A percentile compares a stretch with the other conserved stretches of the same genome.
These are phyloP conservation scores for Schizochytrium sp. DNA, from an alignment of 108 stramenopile species.

Conservation along the genomic window DNA sequence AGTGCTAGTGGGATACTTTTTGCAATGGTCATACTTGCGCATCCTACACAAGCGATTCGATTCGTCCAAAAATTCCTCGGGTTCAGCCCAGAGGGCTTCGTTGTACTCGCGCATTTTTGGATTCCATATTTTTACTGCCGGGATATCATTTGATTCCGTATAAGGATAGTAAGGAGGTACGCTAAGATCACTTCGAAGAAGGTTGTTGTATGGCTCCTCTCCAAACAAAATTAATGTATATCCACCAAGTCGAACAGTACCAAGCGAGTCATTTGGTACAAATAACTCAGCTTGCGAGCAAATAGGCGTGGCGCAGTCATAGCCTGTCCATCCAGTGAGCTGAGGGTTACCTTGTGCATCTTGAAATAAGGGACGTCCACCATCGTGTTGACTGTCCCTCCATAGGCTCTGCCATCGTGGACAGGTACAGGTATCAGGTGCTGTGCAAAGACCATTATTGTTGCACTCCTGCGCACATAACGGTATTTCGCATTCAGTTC, in stretches of 20 bases:
- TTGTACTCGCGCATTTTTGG: constrained; percentile 28
- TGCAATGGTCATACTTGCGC: constrained; percentile 25
- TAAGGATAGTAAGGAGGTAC: neutral
- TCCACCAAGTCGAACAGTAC: constrained; percentile 64
- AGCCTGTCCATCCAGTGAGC: constrained; percentile 88
- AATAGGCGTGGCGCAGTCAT: constrained; percentile 84
- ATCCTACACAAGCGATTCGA: constrained; percentile 25
- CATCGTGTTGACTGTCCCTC: constrained; percentile 77
- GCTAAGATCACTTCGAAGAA: neutral
- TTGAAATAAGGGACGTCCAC: constrained; percentile 81
- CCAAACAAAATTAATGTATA: neutral
- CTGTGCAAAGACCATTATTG: constrained; percentile 77
- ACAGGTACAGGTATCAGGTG: constrained; percentile 80
- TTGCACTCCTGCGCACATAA: constrained; percentile 82
- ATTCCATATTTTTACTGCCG: neutral
- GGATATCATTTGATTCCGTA: constrained; percentile 18
- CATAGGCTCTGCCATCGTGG: constrained; percentile 77
- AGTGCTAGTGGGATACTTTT: neutral
- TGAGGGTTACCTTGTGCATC: constrained; percentile 83
- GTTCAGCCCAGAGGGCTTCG: constrained; percentile 13
- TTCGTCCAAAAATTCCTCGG: constrained; percentile 18
- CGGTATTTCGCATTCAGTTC: constrained; percentile 72
- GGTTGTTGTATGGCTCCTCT: neutral
- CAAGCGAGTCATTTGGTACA: constrained; percentile 70
- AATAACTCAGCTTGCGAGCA: constrained; percentile 85